Conservation (phyloP, 148 eudicot species). For the Rheum nobile region DNA sequence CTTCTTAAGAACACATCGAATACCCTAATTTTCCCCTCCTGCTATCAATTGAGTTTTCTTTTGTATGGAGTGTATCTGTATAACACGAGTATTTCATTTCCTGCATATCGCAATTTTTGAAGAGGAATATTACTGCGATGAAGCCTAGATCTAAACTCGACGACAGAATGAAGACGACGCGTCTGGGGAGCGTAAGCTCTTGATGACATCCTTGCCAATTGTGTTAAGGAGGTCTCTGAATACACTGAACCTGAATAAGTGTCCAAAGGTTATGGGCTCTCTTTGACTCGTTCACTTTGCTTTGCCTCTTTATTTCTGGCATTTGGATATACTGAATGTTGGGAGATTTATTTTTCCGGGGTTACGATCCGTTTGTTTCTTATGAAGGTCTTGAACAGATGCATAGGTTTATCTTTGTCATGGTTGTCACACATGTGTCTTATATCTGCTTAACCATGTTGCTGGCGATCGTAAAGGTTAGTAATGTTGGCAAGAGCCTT, state of each 20-base stretch:
- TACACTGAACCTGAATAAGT: constrained; percentile 47
- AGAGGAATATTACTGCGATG: too few species aligned
- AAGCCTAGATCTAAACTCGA: constrained; percentile 38
- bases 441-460: constrained; percentile 98
- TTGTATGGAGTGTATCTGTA: too few species aligned
- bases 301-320: neutral
- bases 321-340: neutral
- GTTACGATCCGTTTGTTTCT: constrained; percentile 81
- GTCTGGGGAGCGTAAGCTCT: constrained; percentile 49
- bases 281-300: neutral
- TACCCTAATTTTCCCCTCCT: too few species aligned
- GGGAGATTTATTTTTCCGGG: constrained; percentile 33
- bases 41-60: too few species aligned
- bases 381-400: constrained; percentile 98
- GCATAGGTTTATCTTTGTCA: constrained; percentile 96
- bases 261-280: constrained; percentile 72
- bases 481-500: constrained; percentile 28
- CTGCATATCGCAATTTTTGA: too few species aligned
- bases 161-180: constrained; percentile 23
- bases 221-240: constrained; percentile 46
- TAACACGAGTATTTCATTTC: too few species aligned
- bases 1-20: too few species aligned
- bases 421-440: constrained; percentile 95
- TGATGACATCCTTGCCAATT: constrained; percentile 28
- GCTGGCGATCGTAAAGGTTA: constrained; percentile 93